phyloP scores from a whole-genome alignment of 306 rosid species.

The Cucurbita maxima region DNA sequence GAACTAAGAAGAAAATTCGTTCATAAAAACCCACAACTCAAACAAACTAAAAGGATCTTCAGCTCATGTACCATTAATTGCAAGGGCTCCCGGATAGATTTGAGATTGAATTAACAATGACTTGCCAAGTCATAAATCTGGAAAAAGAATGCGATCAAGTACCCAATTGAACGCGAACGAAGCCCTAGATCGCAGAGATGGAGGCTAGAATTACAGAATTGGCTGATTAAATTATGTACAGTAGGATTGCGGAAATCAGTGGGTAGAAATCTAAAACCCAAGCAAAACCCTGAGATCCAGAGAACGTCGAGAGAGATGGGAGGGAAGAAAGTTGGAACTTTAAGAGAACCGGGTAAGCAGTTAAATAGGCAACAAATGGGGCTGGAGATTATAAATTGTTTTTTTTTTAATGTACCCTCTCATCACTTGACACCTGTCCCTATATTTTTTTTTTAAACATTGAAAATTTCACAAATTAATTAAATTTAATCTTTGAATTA shows the following conservation, averaged over 20 bases:
- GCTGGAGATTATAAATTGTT: too few species aligned
- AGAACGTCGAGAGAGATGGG: not conserved
- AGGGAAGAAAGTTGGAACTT: not conserved
- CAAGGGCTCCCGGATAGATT: not conserved
- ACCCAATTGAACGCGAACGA: not conserved
- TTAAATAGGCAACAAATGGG: not conserved
- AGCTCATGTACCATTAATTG: not conserved
- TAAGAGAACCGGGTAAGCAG: not conserved
- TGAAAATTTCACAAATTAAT: too few species aligned
- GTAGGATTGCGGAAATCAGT: not conserved
- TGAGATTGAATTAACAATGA: not conserved
- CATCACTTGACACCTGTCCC: too few species aligned
- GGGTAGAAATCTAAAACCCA: not conserved
- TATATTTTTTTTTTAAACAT: too few species aligned
- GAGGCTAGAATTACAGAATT: not conserved
- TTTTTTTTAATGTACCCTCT: too few species aligned
- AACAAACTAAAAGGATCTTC: not conserved
- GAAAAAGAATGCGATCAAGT: not conserved
- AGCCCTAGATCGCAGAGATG: not conserved
- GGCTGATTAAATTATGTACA: not conserved
- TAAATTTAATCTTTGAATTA: too few species aligned
- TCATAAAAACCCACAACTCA: not conserved
- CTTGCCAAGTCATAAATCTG: not conserved
- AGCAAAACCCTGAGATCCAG: slow-evolving; percentile 4
- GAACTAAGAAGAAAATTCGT: not conserved